phyloP scores from a whole-genome alignment of 345 rosid genomes.

The Turritis glabra region DNA sequence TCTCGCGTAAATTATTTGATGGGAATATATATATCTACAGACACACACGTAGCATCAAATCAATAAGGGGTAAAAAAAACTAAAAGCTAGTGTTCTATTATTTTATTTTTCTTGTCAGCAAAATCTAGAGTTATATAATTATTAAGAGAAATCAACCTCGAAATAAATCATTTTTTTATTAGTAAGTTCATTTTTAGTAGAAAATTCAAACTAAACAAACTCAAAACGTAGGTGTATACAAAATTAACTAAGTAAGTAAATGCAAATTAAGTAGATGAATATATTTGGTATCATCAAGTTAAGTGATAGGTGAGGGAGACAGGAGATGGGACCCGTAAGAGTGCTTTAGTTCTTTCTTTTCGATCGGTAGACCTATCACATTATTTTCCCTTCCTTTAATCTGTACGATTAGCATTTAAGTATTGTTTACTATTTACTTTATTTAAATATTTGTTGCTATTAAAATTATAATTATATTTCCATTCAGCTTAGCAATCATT shows the following conservation, averaged over 20 bases:
- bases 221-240: constrained; percentile 15
- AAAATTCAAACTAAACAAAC: constrained; percentile 16
- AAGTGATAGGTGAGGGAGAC: constrained; percentile 50
- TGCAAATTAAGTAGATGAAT: background rate
- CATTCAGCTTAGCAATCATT: constrained; percentile 63
- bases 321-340: constrained; percentile 57
- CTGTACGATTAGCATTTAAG: constrained; percentile 56
- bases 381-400: constrained; percentile 57
- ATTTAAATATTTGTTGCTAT: constrained; percentile 22
- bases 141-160: constrained; percentile 21
- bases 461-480: constrained; percentile 52
- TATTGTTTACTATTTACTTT: constrained; percentile 37
- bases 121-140: constrained; percentile 10
- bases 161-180: background rate
- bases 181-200: constrained; percentile 11
- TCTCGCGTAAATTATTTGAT: constrained; percentile 37
- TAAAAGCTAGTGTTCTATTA: background rate
- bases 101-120: background rate
- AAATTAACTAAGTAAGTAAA: constrained; percentile 1
- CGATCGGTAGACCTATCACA: constrained; percentile 42
- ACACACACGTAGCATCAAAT: constrained; percentile 35
- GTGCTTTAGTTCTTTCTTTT: constrained; percentile 69
- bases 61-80: constrained; percentile 20
- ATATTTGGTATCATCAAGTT: constrained; percentile 6
- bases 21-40: constrained; percentile 30